These are phyloP conservation scores for Tympanopsis confertula DNA, from an alignment of 2,329 filamentous ascomycete species.

Conservation along the genomic window DNA sequence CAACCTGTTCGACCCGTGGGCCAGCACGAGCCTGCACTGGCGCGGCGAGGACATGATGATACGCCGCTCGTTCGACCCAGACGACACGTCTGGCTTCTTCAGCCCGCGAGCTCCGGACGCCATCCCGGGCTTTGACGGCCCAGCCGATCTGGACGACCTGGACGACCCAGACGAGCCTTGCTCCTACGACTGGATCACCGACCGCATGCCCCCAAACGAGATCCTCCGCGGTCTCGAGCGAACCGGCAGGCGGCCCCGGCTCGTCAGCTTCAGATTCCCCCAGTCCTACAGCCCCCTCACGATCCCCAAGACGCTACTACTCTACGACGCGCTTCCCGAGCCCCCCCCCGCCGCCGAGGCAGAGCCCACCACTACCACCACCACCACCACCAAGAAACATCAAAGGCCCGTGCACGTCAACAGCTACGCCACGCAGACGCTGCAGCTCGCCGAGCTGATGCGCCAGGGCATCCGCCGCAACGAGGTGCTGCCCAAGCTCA, in stretches of 20 bases:
- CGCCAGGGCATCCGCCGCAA: not conserved
- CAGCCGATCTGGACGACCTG: not conserved
- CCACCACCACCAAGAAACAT: too few relatives aligned
- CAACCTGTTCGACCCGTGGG: constrained; percentile 47
- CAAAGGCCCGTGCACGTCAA: too few relatives aligned
- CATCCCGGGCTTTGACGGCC: too few relatives aligned
- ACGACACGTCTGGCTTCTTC: too few relatives aligned
- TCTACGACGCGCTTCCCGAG: not conserved
- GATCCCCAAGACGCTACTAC: not conserved
- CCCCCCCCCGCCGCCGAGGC: too few relatives aligned
- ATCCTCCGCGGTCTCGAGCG: too few relatives aligned
- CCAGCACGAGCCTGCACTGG: constrained; percentile 46
- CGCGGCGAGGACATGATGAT: constrained; percentile 34
- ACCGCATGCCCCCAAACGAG: not conserved
- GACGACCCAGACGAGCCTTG: not conserved
- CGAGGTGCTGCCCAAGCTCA: not conserved
- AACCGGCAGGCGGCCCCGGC: too few relatives aligned
- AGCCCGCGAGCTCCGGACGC: too few relatives aligned
- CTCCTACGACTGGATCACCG: not conserved
- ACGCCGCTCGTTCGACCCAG: constrained; percentile 30
- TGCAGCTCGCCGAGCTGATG: not conserved
- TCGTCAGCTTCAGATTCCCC: too few relatives aligned
- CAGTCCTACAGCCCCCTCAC: not conserved
- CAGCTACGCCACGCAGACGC: not conserved
- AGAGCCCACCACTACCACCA: not conserved